Evolutionary conservation across 805 yeast genomes (phyloP), one percentile per base, ranked within the genome.

Genomic region (Metschnikowia shivogae): DNA sequence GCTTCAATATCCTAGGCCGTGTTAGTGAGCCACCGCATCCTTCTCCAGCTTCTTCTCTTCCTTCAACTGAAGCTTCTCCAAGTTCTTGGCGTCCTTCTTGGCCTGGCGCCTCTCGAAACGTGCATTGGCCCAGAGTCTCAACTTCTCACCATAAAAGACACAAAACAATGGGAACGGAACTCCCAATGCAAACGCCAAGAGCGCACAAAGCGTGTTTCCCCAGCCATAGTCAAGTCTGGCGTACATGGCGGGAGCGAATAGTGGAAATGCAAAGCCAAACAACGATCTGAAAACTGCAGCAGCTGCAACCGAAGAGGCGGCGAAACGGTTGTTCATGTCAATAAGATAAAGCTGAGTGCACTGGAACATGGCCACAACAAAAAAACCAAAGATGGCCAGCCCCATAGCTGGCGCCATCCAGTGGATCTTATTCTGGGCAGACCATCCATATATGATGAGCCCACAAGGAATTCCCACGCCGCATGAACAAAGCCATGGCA

Each of bases 391-490:
- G 20, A 84, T 64, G 4, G 68, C 75, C 13, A 81, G 71, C 3
- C 89, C 90, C 27, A 83, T 65, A 27, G 69, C 65, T 0, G 87
- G 85, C 71, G 81, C 77, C 34, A 83, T 72, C 83, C 85, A 84
- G 42, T 72, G 79, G 36, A 79, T 56, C 27, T 74, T 58, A 28
- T 74, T 67, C 55, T 81, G 67, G 1, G 85, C 82, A 29, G 82
- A 74, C 89, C 89, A 84, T 12, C 89, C 89, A 55, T 79, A 82
- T 80, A 86, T 80, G 48, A 84, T 65, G 34, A 83, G 64, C 0
- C 88, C 89, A 11, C 72, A 67, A 0, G 88, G 82, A 50, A 80
- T 71, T 13, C 74, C 56, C 30, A 82, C 50, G 1, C 84, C 80
- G 28, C 53, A 45, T 12, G 68, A 60, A 49, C 78, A 67, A 34